phyloP scores from a whole-genome alignment of 768 basidiomycete species.

The Ramaria sp. region DNA sequence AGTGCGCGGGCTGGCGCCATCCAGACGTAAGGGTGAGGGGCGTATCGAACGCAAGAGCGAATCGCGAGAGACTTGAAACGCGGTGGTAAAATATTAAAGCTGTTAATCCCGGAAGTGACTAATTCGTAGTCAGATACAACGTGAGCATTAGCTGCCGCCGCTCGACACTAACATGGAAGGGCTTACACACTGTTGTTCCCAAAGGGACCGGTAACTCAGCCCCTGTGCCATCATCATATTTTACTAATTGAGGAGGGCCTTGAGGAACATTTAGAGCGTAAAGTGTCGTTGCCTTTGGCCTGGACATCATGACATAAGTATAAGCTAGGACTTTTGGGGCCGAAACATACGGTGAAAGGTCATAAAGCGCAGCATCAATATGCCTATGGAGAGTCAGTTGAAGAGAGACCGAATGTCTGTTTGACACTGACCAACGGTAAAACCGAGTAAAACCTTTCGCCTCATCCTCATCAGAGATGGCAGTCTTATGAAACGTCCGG shows the following conservation, averaged over 20 bases:
- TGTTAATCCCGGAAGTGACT: conserved; percentile 55
- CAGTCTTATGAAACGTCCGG: conserved; percentile 78
- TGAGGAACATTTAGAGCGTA: conserved; percentile 67
- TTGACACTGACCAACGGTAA: conserved; percentile 56
- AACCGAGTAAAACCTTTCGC: conserved; percentile 72
- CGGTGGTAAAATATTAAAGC: conserved; percentile 69
- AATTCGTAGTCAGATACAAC: not conserved
- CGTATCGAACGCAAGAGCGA: conserved; percentile 62
- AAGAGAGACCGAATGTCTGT: not conserved
- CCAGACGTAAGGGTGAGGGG: conserved; percentile 86
- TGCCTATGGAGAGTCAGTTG: conserved; percentile 29
- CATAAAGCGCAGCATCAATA: conserved; percentile 81
- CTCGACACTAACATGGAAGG: not conserved
- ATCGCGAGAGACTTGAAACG: conserved; percentile 75
- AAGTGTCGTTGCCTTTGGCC: conserved; percentile 73
- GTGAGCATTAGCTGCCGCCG: too few species aligned
- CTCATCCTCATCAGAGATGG: conserved; percentile 63
- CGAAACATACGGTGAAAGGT: conserved; percentile 39
- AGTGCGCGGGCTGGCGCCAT: conserved; percentile 69
- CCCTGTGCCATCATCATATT: conserved; percentile 82
- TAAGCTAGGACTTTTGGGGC: not conserved
- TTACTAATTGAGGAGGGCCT: conserved; percentile 49
- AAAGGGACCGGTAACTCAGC: conserved; percentile 76
- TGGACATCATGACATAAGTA: conserved; percentile 8
- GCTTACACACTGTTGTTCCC: conserved; percentile 69